Evolutionary conservation across 495 filamentous ascomycete species (phyloP), one percentile per base, ranked within the genome.

Genomic region (Hypoxylon subgilvum): DNA sequence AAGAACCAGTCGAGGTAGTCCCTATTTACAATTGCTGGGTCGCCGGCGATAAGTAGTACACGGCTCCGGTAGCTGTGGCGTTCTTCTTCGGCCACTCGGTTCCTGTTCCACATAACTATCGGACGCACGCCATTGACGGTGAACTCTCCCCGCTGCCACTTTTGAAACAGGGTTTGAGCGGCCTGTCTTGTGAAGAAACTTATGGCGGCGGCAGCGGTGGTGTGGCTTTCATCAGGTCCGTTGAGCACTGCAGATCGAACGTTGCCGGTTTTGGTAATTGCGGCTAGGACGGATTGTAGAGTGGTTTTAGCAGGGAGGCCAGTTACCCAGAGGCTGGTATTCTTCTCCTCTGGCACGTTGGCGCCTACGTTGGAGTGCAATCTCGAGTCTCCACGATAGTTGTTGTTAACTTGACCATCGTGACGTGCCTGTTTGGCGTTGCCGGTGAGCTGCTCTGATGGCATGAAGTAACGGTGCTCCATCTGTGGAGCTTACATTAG

Each of bases 21-120:
- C 2, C 6, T 7, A n/a, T 66, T 66, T 17, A 69, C 66, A 3
- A 69, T 25, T 1, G 41, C 23, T 0, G 54, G 50, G 8, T 65
- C 62, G 1, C 66, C 66, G 0, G 46, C 57, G 12, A 69, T 53
- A 1, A 60, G 36, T 0, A 69, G 28, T 0, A 69, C 58, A 4
- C 66, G 66, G 49, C 57, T 63, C 10, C 17, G 48, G 4, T 36
- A 18, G 10, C 13, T 4, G 5, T 38, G 18, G 1, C 6, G 32
- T 1, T 27, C 30, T 0, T 39, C 39, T 18, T 44, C 54, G 0
- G 10, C 44, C 2, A 64, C 50, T 4, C 21, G 14, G 22, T 64
- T 58, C 0, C 61, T 22, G 10, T 64, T 59, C 61, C 61, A 64
- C 2, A 27, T 18, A 0, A 44, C 39, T 0, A 6, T 7, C 0